phyloP scores from a whole-genome alignment of 352 stramenopile genomes.

The Globisporangium recalcitrans region DNA sequence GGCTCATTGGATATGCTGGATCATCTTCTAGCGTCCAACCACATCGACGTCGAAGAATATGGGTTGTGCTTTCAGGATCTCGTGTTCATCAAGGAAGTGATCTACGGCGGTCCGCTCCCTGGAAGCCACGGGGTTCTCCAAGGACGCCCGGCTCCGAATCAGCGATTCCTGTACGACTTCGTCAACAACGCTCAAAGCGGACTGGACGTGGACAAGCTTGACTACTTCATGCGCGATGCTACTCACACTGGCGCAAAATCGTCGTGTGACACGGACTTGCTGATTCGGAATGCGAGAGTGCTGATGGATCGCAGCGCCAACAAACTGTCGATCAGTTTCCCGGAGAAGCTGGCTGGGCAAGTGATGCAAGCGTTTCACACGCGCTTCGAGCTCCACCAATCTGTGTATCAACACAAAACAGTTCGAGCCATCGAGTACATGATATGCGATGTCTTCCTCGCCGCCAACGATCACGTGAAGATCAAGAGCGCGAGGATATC shows the following conservation, averaged over 20 bases:
- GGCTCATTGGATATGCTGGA: constrained; percentile 75
- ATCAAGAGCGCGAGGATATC: constrained; percentile 67
- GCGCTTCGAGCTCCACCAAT: constrained; percentile 82
- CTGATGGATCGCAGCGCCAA: constrained; percentile 47
- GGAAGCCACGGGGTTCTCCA: constrained; percentile 23
- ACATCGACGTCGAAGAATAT: constrained; percentile 49
- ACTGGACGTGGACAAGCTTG: constrained; percentile 88
- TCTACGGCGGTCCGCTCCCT: constrained; percentile 55
- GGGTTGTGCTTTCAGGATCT: constrained; percentile 48
- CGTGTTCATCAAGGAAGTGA: constrained; percentile 78
- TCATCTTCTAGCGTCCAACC: constrained; percentile 49
- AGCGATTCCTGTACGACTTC: constrained; percentile 85
- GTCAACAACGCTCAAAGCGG: constrained; percentile 86
- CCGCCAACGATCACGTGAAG: constrained; percentile 51
- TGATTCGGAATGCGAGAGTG: constrained; percentile 74
- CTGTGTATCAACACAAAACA: constrained; percentile 85
- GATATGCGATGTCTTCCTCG: constrained; percentile 75
- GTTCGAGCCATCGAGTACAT: constrained; percentile 86
- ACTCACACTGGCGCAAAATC: constrained; percentile 70
- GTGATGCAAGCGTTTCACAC: constrained; percentile 89
- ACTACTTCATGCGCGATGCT: constrained; percentile 88
- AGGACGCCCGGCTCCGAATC: constrained; percentile 35
- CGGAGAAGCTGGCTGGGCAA: constrained; percentile 78
- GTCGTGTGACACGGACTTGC: constrained; percentile 62
- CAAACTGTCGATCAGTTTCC: constrained; percentile 75